Conservation (phyloP, 2,329 filamentous ascomycete species). For the Myriangium duriaei region DNA sequence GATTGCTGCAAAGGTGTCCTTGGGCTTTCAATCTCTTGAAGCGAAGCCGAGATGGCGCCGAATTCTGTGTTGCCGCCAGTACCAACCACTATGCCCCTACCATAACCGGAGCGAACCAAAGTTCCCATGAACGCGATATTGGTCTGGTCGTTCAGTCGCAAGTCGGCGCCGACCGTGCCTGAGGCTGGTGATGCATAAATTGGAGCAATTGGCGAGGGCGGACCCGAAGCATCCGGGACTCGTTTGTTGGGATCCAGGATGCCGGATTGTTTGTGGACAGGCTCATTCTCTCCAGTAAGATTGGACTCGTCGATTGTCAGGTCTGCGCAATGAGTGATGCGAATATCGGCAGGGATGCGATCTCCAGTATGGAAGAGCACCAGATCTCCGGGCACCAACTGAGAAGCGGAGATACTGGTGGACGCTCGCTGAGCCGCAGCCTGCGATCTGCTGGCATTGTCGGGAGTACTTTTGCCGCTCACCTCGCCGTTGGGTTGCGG, state of each 20-base stretch:
- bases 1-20: constrained; percentile 86
- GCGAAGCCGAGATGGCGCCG: constrained; percentile 85
- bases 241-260: constrained; percentile 31
- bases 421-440: constrained; percentile 59
- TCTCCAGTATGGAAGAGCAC: constrained; percentile 93
- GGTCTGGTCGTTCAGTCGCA: constrained; percentile 59
- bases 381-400: constrained; percentile 83
- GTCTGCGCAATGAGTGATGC: constrained; percentile 81
- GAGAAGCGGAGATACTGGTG: constrained; percentile 70
- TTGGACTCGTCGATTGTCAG: constrained; percentile 95
- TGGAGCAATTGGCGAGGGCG: constrained; percentile 32
- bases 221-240: constrained; percentile 15
- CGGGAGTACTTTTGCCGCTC: neutral
- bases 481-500: constrained; percentile 2
- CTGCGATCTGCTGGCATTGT: constrained; percentile 23
- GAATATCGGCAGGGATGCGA: constrained; percentile 88
- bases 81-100: constrained; percentile 92
- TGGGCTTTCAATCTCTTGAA: constrained; percentile 90
- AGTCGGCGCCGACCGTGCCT: constrained; percentile 49
- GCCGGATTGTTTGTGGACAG: constrained; percentile 65
- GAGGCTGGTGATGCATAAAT: constrained; percentile 47
- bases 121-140: constrained; percentile 99
- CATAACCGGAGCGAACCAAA: constrained; percentile 84
- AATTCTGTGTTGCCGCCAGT: constrained; percentile 92
- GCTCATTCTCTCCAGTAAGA: constrained; percentile 90